Evolutionary conservation across 78 protist genomes (phyloP).

Genomic region (Guillardia theta): DNA sequence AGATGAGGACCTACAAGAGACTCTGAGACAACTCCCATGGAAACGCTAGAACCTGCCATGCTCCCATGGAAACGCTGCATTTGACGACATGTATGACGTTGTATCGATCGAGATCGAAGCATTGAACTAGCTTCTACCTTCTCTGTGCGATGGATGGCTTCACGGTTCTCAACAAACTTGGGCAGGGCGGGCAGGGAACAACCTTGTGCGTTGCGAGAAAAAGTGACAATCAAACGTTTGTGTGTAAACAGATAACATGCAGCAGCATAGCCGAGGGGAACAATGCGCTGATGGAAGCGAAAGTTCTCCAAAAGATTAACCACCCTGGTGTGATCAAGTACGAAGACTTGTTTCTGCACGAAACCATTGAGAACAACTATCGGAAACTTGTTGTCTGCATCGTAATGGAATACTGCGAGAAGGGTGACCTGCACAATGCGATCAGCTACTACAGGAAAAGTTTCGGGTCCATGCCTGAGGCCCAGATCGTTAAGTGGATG

Average conservation of each 20-base stretch:
- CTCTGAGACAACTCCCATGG: too few species aligned
- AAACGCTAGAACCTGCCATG: too few species aligned
- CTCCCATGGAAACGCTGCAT: too few species aligned
- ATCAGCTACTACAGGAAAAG: not conserved
- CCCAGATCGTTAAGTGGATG: not conserved
- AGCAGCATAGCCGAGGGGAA: not conserved
- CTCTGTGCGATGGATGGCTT: not conserved
- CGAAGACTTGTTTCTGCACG: not conserved
- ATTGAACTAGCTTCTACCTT: too few species aligned
- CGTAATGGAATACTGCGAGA: slow-evolving; percentile 11
- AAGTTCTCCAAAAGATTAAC: not conserved
- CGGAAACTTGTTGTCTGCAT: not conserved
- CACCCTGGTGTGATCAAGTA: not conserved
- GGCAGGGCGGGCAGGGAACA: not conserved
- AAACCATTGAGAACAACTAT: not conserved
- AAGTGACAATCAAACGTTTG: not conserved
- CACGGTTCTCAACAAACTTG: not conserved
- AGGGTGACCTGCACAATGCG: not conserved
- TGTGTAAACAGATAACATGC: not conserved
- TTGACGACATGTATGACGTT: too few species aligned
- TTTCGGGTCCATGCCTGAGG: not conserved
- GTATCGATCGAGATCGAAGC: too few species aligned
- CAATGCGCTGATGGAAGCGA: not conserved
- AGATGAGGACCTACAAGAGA: too few species aligned
- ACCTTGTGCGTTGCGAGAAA: not conserved